Conservation (phyloP, 371 early-diverging fungal genomes). For the Umbelopsis sp. region DNA sequence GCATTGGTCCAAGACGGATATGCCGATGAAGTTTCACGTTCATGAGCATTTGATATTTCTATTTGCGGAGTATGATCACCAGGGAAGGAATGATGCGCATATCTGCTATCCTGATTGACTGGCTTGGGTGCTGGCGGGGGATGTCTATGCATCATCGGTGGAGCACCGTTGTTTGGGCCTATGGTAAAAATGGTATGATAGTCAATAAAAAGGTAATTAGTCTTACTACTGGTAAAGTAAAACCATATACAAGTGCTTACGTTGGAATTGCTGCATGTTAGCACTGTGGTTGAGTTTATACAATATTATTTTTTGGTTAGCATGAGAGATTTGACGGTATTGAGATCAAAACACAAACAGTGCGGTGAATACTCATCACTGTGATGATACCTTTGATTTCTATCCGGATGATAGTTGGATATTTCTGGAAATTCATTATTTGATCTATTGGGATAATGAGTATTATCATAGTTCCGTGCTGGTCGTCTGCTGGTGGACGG, state of each 20-base stretch:
- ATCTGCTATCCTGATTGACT: neutral
- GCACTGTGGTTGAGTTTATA: neutral
- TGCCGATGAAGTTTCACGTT: neutral
- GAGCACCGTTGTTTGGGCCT: neutral
- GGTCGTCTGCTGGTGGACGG: neutral
- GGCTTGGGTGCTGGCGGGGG: neutral
- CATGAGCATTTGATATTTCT: conserved; percentile 1
- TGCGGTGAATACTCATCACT: neutral
- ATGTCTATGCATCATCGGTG: neutral
- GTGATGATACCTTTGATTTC: neutral
- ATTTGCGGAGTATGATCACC: neutral
- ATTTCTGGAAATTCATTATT: neutral
- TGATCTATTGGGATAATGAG: neutral
- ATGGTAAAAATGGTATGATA: neutral
- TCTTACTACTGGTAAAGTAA: too few species aligned
- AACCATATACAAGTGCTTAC: neutral
- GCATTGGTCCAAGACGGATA: conserved; percentile 13
- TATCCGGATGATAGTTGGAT: neutral
- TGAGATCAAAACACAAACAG: too few species aligned
- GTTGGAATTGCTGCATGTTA: neutral
- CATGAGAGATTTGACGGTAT: too few species aligned
- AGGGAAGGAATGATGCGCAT: neutral
- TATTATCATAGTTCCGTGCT: neutral
- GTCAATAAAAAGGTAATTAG: neutral
- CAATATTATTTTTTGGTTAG: too few species aligned